Conservation (phyloP, 2,329 filamentous ascomycete genomes). For the Pestalotiopsis sp. region DNA sequence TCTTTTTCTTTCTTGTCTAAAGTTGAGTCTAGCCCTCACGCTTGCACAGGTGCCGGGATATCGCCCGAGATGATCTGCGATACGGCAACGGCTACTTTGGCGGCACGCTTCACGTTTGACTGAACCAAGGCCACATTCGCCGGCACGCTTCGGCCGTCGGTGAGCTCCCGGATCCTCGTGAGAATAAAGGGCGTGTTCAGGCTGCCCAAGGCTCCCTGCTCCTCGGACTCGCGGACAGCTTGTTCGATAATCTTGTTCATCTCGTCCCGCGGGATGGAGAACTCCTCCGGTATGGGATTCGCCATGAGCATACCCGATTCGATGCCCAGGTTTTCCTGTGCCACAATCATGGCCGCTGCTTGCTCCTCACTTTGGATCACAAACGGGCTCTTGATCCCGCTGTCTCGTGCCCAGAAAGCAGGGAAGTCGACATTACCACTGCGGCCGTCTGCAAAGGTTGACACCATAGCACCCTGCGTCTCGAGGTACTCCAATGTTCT, state of each 20-base stretch:
- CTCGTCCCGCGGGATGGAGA: conserved; percentile 69
- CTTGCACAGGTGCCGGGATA: conserved; percentile 22
- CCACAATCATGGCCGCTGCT: conserved; percentile 85
- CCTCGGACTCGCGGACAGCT: conserved; percentile 66
- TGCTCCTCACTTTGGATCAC: conserved; percentile 76
- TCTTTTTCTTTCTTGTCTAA: not conserved
- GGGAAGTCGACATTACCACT: conserved; percentile 79
- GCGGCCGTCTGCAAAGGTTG: conserved; percentile 86
- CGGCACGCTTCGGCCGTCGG: conserved; percentile 67
- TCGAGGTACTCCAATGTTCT: conserved; percentile 80
- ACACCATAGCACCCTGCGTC: conserved; percentile 77
- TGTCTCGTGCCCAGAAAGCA: conserved; percentile 90
- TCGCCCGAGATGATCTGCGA: conserved; percentile 43
- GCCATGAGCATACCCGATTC: conserved; percentile 84
- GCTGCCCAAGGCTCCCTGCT: conserved; percentile 70
- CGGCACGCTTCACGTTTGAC: conserved; percentile 56
- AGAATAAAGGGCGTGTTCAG: conserved; percentile 87
- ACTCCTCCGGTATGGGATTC: conserved; percentile 78
- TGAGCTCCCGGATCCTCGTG: conserved; percentile 77
- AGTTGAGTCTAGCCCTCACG: conserved; percentile 26
- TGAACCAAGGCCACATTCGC: conserved; percentile 71
- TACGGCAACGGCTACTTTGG: conserved; percentile 57
- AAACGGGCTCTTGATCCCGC: conserved; percentile 77
- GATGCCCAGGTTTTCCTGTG: conserved; percentile 73
- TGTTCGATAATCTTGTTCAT: conserved; percentile 72